Base-by-base conservation (phyloP, 495 filamentous ascomycete genomes). In the Evansstolkia leycettana region DNA sequence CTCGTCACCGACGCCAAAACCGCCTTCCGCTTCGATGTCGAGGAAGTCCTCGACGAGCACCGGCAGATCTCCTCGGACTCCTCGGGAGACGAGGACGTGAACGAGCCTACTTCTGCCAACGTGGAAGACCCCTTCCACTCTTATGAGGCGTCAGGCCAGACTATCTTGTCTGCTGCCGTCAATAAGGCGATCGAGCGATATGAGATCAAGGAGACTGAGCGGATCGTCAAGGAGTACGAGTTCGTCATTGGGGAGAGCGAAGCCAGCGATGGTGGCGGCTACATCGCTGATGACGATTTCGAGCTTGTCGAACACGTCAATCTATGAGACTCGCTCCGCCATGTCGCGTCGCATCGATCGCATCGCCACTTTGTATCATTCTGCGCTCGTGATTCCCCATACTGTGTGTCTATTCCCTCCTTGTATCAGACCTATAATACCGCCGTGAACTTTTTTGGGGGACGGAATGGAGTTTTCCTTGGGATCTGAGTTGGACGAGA, bases 141-240 rank as follows among this genome's bases (percentile, higher is more conserved):
- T 17, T 75, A 58, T 50, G 69, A 72, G 36, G 58, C 58, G 6
- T 46, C 58, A 1, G 72, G 72, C 7, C 69, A 71, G 47, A 69
- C 69, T 35, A 64, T 75, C 40, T 60, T 77, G 18, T 61, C 60
- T 13, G 55, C 55, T 7, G 71, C 72, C 4, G 53, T 77, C 12
- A 63, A 55, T 32, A 60, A 69, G 54, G 73, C 73, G 2, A 62
- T 75, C 16, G 64, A 72, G 53, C 64, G 60, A 36, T 77, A 60
- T 39, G 72, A 77, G 51, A 65, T 58, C 26, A 60, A 64, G 39
- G 62, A 68, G 48, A 73, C 63, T 2, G 72, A 71, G 50, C 69
- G 69, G 52, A 50, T 75, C 15, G 60, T 74, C 48, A 69, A 68
- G 53, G 71, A 75, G 44, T 76, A 76, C 42, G 72, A 76, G 47